phyloP scores from a whole-genome alignment of 140 eudicot species.

The Cichorium intybus region DNA sequence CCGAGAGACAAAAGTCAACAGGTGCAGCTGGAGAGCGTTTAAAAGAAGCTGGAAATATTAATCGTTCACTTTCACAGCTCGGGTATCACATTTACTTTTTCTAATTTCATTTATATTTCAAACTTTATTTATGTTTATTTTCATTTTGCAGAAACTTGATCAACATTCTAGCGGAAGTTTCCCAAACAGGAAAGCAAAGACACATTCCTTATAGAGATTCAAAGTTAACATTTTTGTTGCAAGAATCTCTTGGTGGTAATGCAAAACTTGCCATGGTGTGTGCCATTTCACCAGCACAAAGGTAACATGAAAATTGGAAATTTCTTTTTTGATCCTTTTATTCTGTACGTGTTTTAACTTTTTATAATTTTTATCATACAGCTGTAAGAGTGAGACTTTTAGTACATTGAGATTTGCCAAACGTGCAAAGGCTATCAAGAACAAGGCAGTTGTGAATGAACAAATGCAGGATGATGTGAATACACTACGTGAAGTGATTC shows the following conservation, averaged over 20 bases:
- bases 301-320: slow-evolving; percentile 33
- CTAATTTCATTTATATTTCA: not conserved
- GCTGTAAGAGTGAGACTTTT: slow-evolving; percentile 88
- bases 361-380: slow-evolving; percentile 29
- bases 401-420: slow-evolving; percentile 96
- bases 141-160: slow-evolving; percentile 69
- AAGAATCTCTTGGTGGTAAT: slow-evolving; percentile 98
- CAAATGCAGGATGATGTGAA: slow-evolving; percentile 89
- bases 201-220: slow-evolving; percentile 99
- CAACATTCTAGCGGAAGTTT: slow-evolving; percentile 89
- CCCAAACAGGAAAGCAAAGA: slow-evolving; percentile 96
- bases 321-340: not conserved
- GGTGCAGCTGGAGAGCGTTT: slow-evolving; percentile 99
- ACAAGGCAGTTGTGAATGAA: slow-evolving; percentile 90
- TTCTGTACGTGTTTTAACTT: not conserved
- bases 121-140: not conserved
- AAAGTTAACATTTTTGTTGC: slow-evolving; percentile 83
- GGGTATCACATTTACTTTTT: slow-evolving; percentile 52
- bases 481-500: slow-evolving; percentile 74
- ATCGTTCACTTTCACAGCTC: slow-evolving; percentile 95
- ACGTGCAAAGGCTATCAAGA: slow-evolving; percentile 93
- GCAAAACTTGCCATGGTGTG: slow-evolving; percentile 97
- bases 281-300: slow-evolving; percentile 88
- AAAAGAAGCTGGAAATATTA: slow-evolving; percentile 98
- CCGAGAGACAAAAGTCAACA: slow-evolving; percentile 94